A percentile compares a stretch with the other conserved stretches of the same genome.
Evolutionary conservation across 208 protist genomes (phyloP).

Genomic region (Crithidia bombi): DNA sequence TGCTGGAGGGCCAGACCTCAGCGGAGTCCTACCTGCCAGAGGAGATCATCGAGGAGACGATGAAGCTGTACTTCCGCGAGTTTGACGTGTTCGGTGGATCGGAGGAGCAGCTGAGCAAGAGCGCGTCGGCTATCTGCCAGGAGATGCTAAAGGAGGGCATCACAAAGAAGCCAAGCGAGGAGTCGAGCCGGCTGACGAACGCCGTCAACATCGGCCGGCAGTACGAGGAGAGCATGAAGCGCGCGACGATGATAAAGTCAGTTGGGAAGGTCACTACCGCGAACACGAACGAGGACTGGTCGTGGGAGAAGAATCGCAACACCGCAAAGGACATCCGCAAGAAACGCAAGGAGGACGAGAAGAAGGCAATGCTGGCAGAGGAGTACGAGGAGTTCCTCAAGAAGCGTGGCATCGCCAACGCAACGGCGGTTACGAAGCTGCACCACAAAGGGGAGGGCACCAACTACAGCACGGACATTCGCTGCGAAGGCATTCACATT

Average conservation of each 20-base stretch:
- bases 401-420: slow-evolving; percentile 81
- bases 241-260: slow-evolving; percentile 80
- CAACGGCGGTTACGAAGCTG: slow-evolving; percentile 81
- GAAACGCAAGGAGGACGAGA: slow-evolving; percentile 91
- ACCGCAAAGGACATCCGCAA: slow-evolving; percentile 87
- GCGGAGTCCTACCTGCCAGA: slow-evolving; percentile 82
- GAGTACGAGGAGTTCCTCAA: slow-evolving; percentile 91
- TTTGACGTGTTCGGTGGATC: slow-evolving; percentile 62
- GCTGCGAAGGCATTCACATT: slow-evolving; percentile 88
- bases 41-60: slow-evolving; percentile 73
- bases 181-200: slow-evolving; percentile 69
- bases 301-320: slow-evolving; percentile 89
- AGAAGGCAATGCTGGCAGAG: slow-evolving; percentile 86
- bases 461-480: slow-evolving; percentile 86
- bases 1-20: slow-evolving; percentile 87
- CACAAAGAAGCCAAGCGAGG: slow-evolving; percentile 73
- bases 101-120: slow-evolving; percentile 43
- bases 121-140: slow-evolving; percentile 47
- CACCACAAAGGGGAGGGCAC: slow-evolving; percentile 82
- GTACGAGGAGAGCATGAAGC: slow-evolving; percentile 89
- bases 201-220: slow-evolving; percentile 87
- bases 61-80: slow-evolving; percentile 79
- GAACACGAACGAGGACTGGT: slow-evolving; percentile 92
- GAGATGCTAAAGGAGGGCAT: slow-evolving; percentile 68
- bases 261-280: slow-evolving; percentile 80